Base-by-base conservation (phyloP, 2,329 filamentous ascomycete species). In the Colletotrichum navitas region DNA sequence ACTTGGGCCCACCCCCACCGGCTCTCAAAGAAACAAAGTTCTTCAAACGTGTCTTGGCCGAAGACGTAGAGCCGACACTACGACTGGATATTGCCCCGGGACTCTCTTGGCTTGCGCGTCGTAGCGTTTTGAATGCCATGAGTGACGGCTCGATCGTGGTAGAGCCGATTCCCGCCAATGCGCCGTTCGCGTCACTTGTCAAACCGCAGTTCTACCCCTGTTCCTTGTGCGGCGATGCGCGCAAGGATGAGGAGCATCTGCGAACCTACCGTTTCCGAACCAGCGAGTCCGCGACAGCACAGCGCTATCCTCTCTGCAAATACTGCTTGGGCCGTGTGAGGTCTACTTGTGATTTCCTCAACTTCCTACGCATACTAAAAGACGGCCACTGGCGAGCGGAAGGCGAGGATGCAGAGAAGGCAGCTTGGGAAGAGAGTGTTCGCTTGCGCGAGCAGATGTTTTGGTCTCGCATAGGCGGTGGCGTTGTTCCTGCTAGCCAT, bases 51-150 rank as follows among this genome's bases (percentile, higher is more conserved):
- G 91, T 91, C 7, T 82, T 98, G 34, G 87, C 90, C 26, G 96
- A 99, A 80, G 96, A 99, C 78, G 94, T 99, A 68, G 96, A 99
- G 79, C 96, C 96, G 0, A 97, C 96, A 0, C 84, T 99, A 12
- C 91, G 96, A 52, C 88, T 99, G 4, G 96, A 99, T 80, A 88
- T 90, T 2, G 95, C 96, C 0, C 96, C 96, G 0, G 94, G 95
- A 0, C 88, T 99, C 36, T 98, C 94, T 0, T 99, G 96, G 94
- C 88, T 99, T 58, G 94, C 94, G 60, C 92, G 95, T 56, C 91
- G 96, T 68, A 93, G 92, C 7, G 94, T 98, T 6, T 82, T 97
- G 47, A 92, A 88, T 72, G 91, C 94, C 63, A 93, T 99, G 75
- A 92, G 92, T 26, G 93, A 97, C 47, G 95, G 95, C 14, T 92